Conservation (phyloP, 768 basidiomycete species). For the Clitopilus hobsonii region DNA sequence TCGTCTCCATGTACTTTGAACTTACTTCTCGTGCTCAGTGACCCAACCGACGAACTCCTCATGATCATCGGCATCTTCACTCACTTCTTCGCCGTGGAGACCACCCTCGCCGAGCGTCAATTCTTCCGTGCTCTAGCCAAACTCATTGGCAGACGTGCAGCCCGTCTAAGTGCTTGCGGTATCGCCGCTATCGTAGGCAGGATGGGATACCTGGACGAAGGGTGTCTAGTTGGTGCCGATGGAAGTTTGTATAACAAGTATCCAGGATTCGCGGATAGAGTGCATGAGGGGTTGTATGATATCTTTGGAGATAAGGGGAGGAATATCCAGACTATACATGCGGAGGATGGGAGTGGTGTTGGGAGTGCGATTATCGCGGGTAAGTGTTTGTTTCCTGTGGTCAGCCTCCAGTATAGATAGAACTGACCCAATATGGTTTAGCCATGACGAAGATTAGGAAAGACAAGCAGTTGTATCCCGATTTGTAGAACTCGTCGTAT, state of each 20-base stretch:
- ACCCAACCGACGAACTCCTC: constrained; percentile 93
- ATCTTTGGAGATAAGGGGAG: constrained; percentile 95
- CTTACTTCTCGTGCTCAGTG: constrained; percentile 38
- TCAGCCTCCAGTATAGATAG: not conserved
- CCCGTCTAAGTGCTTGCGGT: constrained; percentile 88
- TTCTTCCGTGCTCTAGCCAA: constrained; percentile 95
- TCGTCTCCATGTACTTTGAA: not conserved
- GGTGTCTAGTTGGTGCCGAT: constrained; percentile 87
- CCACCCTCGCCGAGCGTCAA: constrained; percentile 92
- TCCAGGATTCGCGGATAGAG: constrained; percentile 88
- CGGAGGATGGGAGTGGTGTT: constrained; percentile 91
- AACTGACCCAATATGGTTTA: constrained; percentile 20
- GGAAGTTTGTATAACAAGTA: constrained; percentile 99
- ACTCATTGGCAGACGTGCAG: constrained; percentile 85
- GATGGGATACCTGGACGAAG: constrained; percentile 90
- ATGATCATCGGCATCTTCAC: constrained; percentile 97
- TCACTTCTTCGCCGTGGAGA: constrained; percentile 95
- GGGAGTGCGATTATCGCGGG: constrained; percentile 94
- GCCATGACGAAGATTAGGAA: constrained; percentile 89
- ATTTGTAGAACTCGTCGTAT: constrained; percentile 34
- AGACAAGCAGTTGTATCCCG: constrained; percentile 52
- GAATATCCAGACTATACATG: constrained; percentile 76
- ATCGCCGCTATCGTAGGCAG: constrained; percentile 96
- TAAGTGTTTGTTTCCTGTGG: constrained; percentile 11
- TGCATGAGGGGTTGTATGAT: constrained; percentile 89